Conservation (phyloP, 805 yeast species). For the Ogataea paraovalis region DNA sequence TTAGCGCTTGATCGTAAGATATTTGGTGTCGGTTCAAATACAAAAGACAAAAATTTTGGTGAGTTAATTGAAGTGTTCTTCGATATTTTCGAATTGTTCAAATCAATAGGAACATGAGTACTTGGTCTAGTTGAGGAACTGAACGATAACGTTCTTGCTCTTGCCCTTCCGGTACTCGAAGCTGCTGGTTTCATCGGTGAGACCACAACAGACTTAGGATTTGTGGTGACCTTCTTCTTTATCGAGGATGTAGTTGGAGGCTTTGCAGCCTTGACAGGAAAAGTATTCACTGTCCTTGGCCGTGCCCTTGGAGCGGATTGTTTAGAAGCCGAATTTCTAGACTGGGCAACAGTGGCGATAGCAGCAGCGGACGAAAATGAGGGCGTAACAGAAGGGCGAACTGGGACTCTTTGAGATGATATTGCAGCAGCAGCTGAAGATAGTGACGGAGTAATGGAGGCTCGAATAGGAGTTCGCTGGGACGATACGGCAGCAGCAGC, state of each 20-base stretch:
- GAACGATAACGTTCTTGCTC: conserved; percentile 9
- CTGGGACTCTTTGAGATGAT: conserved; percentile 16
- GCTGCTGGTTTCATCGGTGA: background rate
- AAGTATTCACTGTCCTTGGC: background rate
- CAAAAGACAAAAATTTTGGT: conserved; percentile 18
- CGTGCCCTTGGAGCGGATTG: background rate
- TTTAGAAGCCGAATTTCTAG: conserved; percentile 5
- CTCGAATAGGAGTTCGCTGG: conserved; percentile 12
- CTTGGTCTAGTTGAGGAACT: conserved; percentile 1
- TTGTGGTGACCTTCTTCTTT: background rate
- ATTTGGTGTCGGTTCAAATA: conserved; percentile 19
- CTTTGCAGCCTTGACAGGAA: background rate
- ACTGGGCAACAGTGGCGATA: conserved; percentile 15
- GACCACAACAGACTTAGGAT: background rate
- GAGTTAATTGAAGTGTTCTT: conserved; percentile 4
- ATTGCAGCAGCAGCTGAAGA: conserved; percentile 25
- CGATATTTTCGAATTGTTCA: conserved; percentile 2
- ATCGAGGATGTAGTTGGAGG: background rate
- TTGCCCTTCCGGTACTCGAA: conserved; percentile 1
- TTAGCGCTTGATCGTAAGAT: conserved; percentile 11
- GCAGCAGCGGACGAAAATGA: conserved; percentile 23
- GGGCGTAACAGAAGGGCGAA: conserved; percentile 10
- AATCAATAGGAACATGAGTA: background rate
- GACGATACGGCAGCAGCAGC: conserved; percentile 26
- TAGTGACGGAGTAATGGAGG: conserved; percentile 12